Evolutionary conservation across 371 early-diverging fungal species (phyloP), one percentile per base, ranked within the genome.

Genomic region (Mucor ambiguus): DNA sequence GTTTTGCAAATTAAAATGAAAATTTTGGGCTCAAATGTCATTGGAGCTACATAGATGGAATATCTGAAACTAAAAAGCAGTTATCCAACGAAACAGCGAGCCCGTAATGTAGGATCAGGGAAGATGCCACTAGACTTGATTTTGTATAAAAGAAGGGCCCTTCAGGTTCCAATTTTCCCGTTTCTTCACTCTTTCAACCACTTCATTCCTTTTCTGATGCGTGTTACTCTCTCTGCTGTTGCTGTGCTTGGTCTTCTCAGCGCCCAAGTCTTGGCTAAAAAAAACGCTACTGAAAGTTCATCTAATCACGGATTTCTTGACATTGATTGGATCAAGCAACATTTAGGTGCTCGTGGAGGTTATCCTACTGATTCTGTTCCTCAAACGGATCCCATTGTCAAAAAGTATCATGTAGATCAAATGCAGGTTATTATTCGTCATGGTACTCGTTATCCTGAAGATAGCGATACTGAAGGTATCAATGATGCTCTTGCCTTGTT

Each of bases 371-470:
- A 54, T 11, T 29, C 52, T 24, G 38, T 43, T 11, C 63, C 58
- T 29, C 48, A 71, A 24, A 43, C 38, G 5, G 56, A 41, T 52
- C 4, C 20, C 4, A 60, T 63, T 10, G 32, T 43, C 10, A 30
- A 11, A 4, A 44, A 46, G 2, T 58, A 60, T 35, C 20, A 52
- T 20, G 32, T 76, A 3, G 60, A 69, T 16, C 79, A 76, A 46
- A 48, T 73, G 4, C 79, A 78, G 32, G 9, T 73, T 4, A 58
- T 78, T 14, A 60, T 69, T 32, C 76, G 79, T 14, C 79, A 76
- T 46, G 79, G 79, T 12, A 70, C 73, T 14, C 71, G 79, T 0
- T 76, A 69, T 38, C 72, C 79, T 1, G 68, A 56, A 4, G 24
- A 28, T 16, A 60, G 62, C 4, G 69, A 70, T 38, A 71, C 66